Base-by-base conservation (phyloP, 345 rosid genomes). In the Camelina laxa region DNA sequence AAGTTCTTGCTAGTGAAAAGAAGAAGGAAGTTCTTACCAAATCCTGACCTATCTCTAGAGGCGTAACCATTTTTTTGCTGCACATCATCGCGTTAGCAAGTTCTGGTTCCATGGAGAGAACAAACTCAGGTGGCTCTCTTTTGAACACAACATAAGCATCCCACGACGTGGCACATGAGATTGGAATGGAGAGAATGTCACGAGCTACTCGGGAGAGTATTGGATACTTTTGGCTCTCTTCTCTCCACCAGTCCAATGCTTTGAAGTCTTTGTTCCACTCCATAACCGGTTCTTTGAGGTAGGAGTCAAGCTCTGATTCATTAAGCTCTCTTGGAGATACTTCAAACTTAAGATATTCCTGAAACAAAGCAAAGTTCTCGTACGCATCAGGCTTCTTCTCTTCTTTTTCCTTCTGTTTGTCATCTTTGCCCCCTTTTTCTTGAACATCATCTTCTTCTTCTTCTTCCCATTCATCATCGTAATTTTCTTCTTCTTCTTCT, bases 191-290 rank as follows among this genome's bases (percentile, higher is more conserved):
- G 78, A 93, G 75, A 67, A 89, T 76, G 77, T 93, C 97, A 33
- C 87, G 84, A 19, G 98, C 97, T 93, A 93, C 85, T 84, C 84
- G 86, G 4, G 90, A 82, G 38, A 93, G 93, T 22, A 76, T 70
- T 9, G 97, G 98, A 59, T 87, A 93, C 81, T 82, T 93, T 31
- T 68, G 55, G 69, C 82, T 72, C 83, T 92, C 88, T 49, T 80
- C 76, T 76, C 75, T 93, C 98, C 98, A 93, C 97, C 96, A 93
- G 31, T 85, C 85, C 80, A 93, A 66, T 44, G 82, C 83, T 75
- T 88, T 88, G 27, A 89, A 86, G 49, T 89, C 95, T 70, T 84
- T 83, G 39, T 77, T 70, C 56, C 90, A 84, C 20, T 93, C 91
- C 81, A 87, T 56, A 7, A 91, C 85, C 20, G 91, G 79, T 63